Evolutionary conservation across 176 grass and related monocot genomes (phyloP), one percentile per base, ranked within the genome.

Genomic region (Zoysia pacifica): DNA sequence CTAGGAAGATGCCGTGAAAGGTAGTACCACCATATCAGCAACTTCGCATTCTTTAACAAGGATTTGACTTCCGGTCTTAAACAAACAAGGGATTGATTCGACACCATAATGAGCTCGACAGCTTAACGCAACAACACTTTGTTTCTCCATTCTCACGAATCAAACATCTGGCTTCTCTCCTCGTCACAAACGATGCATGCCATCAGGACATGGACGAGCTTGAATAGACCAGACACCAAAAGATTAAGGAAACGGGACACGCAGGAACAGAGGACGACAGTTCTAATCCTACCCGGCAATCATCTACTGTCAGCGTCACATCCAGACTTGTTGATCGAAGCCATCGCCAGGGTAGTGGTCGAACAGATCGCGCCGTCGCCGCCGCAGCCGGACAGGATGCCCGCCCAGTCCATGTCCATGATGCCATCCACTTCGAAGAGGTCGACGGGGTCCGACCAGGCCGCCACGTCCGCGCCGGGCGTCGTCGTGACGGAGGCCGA

Each of bases 371-470:
- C 6, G 41, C 51, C 86, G 19, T 35, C 67, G 50, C 56, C 75
- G 66, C 87, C 82, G 59, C 82, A 72, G 5, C 81, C 67, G 15
- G 87, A 89, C 59, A 89, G 20, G 68, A 86, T 62, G 51, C 78
- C 69, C 9, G 72, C 87, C 87, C 87, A 89, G 79, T 86, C 83
- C 58, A 89, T 82, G 87, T 82, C 87, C 65, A 87, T 83, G 77
- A 92, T 67, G 53, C 69, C 87, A 61, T 97, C 90, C 53, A 92
- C 62, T 11, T 86, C 83, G 74, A 92, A 67, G 53, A 92, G 79
- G 67, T 89, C 87, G 65, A 87, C 11, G 16, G 89, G 80, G 36
- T 88, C 87, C 0, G 81, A 67, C 89, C 91, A 92, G 35, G 80
- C 80, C 13, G 86, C 85, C 48, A 90, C 82, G 39, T 77, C 87